Evolutionary conservation across 192 early-diverging fungal species (phyloP), one percentile per base, ranked within the genome.

Genomic region (Backusella tarrabulga): DNA sequence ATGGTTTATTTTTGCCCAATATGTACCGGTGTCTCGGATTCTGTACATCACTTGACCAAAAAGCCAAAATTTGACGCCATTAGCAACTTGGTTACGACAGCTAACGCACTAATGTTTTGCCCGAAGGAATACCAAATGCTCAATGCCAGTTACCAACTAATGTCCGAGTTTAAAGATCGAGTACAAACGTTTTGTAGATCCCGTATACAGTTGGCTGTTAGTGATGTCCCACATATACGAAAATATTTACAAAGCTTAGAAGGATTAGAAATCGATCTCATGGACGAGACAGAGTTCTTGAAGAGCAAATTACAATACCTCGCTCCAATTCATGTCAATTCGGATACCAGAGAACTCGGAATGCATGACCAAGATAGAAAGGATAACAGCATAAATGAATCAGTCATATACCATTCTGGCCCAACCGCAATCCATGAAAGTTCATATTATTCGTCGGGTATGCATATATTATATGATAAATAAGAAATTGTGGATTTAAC

Each of bases 1-100:
- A 82, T 67, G 21, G 73, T 75, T 41, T 92, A 88, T 77, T 54
- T 88, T 7, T 93, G 92, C 32, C 90, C 88, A 4, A 73, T 91
- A 19, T 93, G 92, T 77, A 71, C 71, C 34, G 40, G 40, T 21
- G 52, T 35, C 3, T 54, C 74, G 15, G 34, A 34, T 26, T 26
- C 40, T 15, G 56, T 88, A 50, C 68, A 76, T 70, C 85, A 80
- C 40, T 68, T 73, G 12, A 56, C 76, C 26, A 85, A 72, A 52
- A 71, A 81, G 3, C 85, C 85, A 32, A 77, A 23, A 12, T 60
- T 82, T 19, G 79, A 85, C n/a, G 76, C 76, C 15, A 40, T 90
- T 14, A 77, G 76, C 14, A 72, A 80, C 8, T 72, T 84, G 26
- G 76, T 89, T 9, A 81, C 79, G 6, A 82, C 84, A 7, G 84